A percentile compares a stretch with the other conserved stretches of the same genome.
Evolutionary conservation across 345 rosid species (phyloP).

Genomic region (Pistacia integerrima): DNA sequence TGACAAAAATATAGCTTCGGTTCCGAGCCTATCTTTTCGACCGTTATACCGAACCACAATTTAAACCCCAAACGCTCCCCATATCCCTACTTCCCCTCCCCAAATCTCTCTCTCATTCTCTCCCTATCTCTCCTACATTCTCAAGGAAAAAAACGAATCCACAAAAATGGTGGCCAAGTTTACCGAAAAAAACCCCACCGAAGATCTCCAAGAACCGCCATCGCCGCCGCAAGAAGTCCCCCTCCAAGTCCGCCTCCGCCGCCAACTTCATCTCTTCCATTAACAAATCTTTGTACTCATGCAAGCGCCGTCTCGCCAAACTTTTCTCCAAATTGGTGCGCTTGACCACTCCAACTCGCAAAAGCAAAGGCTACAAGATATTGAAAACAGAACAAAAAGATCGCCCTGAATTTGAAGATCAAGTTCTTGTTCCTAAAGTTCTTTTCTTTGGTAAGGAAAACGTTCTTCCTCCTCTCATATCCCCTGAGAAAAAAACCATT

Average conservation of each 20-base stretch:
- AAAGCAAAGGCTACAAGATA: conserved; percentile 51
- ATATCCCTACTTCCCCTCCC: conserved; percentile 14
- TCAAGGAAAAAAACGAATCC: background rate
- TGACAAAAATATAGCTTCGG: conserved; percentile 33
- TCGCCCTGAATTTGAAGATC: background rate
- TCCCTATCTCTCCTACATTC: conserved; percentile 3
- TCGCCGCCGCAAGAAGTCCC: conserved; percentile 42
- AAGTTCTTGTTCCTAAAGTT: conserved; percentile 22
- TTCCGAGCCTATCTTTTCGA: conserved; percentile 53
- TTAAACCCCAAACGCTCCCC: conserved; percentile 32
- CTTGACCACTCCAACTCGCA: conserved; percentile 44
- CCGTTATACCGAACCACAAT: conserved; percentile 76
- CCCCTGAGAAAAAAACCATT: conserved; percentile 50
- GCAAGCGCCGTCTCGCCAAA: conserved; percentile 65
- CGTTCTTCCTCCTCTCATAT: conserved; percentile 42
- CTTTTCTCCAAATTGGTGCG: conserved; percentile 60
- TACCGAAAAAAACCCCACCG: conserved; percentile 44
- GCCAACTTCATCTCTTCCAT: conserved; percentile 55
- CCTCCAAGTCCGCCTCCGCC: conserved; percentile 34
- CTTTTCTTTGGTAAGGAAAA: conserved; percentile 37
- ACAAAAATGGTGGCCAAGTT: conserved; percentile 59
- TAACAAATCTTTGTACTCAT: conserved; percentile 59
- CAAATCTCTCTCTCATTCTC: conserved; percentile 17
- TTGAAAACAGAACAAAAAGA: conserved; percentile 32
- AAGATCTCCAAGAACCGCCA: conserved; percentile 48